Evolutionary conservation across 2,329 filamentous ascomycete genomes (phyloP).

Genomic region (Fusarium abutilonis): DNA sequence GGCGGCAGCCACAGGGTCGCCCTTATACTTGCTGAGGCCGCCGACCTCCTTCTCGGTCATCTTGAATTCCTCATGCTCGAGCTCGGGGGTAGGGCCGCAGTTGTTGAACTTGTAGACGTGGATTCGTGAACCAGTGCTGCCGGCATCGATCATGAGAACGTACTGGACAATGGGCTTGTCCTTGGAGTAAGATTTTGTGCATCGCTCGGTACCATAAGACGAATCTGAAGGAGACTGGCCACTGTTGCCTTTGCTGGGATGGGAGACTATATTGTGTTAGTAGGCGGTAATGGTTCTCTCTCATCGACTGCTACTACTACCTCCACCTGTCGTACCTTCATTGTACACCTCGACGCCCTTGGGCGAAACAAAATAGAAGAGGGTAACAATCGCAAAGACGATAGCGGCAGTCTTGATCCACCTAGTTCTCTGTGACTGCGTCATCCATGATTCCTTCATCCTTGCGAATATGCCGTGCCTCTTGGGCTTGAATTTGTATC

Average conservation of each 20-base stretch:
- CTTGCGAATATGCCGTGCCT: conserved; percentile 62
- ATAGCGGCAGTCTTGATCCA: conserved; percentile 73
- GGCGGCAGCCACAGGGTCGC: conserved; percentile 87
- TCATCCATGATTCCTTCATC: conserved; percentile 67
- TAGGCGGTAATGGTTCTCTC: neutral
- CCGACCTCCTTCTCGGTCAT: conserved; percentile 89
- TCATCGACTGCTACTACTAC: conserved; percentile 20
- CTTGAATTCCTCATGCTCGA: conserved; percentile 92
- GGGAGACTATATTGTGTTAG: conserved; percentile 41
- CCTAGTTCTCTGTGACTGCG: conserved; percentile 71
- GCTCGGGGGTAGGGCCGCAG: conserved; percentile 92
- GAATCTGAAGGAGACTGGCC: conserved; percentile 68
- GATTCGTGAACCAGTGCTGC: conserved; percentile 96
- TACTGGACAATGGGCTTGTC: conserved; percentile 97
- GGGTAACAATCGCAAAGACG: conserved; percentile 66
- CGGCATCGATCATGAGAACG: conserved; percentile 98
- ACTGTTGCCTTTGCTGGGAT: conserved; percentile 40
- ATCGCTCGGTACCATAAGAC: conserved; percentile 75
- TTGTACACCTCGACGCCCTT: conserved; percentile 65
- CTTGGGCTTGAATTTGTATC: conserved; percentile 63
- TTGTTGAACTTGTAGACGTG: conserved; percentile 99
- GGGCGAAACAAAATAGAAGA: conserved; percentile 72
- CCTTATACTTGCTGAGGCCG: conserved; percentile 85
- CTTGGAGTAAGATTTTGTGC: conserved; percentile 82
- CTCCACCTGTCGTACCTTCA: conserved; percentile 50